A percentile compares a stretch with the other conserved stretches of the same genome.
These are phyloP conservation scores for Suhomyces prunicola DNA, from an alignment of 805 yeast species.

Conservation along the genomic window DNA sequence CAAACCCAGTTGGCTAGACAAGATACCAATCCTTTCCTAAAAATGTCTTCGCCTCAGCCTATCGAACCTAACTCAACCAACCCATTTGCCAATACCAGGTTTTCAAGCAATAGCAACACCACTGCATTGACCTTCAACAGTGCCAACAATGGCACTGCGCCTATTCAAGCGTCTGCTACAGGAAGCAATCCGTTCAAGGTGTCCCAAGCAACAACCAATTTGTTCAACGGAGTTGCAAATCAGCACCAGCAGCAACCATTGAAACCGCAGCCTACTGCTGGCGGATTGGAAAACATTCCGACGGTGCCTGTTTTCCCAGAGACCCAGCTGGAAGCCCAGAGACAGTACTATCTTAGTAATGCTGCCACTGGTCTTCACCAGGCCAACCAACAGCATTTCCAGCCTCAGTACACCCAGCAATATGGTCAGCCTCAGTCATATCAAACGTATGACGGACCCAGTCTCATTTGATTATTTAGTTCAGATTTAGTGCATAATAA, in stretches of 20 bases:
- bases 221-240: conserved; percentile 25
- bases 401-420: conserved; percentile 14
- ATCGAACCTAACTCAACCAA: conserved; percentile 34
- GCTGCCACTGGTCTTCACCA: conserved; percentile 37
- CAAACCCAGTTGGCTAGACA: conserved; percentile 20
- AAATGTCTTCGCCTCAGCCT: conserved; percentile 17
- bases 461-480: conserved; percentile 13
- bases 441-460: conserved; percentile 20
- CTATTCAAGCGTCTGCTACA: conserved; percentile 35
- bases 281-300: conserved; percentile 65
- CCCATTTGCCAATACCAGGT: conserved; percentile 45
- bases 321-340: conserved; percentile 47
- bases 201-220: conserved; percentile 31
- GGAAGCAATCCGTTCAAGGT: conserved; percentile 63
- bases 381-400: conserved; percentile 16
- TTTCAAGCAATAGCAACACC: conserved; percentile 29
- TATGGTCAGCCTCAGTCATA: conserved; percentile 1
- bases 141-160: conserved; percentile 17
- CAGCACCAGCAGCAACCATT: conserved; percentile 25
- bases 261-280: conserved; percentile 61
- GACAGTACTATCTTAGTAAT: conserved; percentile 31
- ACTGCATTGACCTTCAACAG: conserved; percentile 28
- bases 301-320: conserved; percentile 70
- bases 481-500: neutral
- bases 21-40: conserved; percentile 37